phyloP scores from a whole-genome alignment of 768 basidiomycete species.

The Boletellus emodensis region DNA sequence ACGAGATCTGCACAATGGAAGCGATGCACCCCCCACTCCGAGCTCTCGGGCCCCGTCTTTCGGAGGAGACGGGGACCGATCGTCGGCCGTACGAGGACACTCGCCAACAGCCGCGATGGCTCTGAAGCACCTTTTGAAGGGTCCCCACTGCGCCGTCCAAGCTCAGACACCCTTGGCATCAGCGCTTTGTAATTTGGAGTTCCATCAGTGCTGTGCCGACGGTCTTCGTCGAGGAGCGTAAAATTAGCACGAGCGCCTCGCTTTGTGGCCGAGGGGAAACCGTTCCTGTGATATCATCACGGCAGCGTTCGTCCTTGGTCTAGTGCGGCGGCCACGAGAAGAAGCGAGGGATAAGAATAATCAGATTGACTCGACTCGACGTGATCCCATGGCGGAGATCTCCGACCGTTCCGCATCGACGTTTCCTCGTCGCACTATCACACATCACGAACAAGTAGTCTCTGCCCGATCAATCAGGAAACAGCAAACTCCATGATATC shows the following conservation, averaged over 20 bases:
- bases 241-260: neutral
- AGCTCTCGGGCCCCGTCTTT: too few species aligned
- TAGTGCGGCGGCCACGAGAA: neutral
- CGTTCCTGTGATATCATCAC: neutral
- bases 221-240: neutral
- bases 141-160: neutral
- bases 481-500: neutral
- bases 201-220: neutral
- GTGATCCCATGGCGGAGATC: neutral
- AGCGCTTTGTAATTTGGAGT: neutral
- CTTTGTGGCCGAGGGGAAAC: neutral
- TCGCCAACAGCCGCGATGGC: neutral
- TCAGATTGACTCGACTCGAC: neutral
- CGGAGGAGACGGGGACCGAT: too few species aligned
- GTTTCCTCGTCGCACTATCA: neutral
- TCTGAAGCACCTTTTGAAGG: neutral
- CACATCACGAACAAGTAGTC: neutral
- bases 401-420: neutral
- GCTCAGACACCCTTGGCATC: too few species aligned
- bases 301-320: neutral
- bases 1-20: too few species aligned
- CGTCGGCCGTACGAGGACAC: too few species aligned
- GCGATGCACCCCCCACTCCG: too few species aligned
- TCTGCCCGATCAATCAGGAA: neutral
- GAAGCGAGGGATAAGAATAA: neutral